Percentiles rank a stretch among this genome's conserved stretches.
These are phyloP conservation scores for Plasmodiophora brassicae DNA, from an alignment of 208 protist genomes.

Conservation along the genomic window DNA sequence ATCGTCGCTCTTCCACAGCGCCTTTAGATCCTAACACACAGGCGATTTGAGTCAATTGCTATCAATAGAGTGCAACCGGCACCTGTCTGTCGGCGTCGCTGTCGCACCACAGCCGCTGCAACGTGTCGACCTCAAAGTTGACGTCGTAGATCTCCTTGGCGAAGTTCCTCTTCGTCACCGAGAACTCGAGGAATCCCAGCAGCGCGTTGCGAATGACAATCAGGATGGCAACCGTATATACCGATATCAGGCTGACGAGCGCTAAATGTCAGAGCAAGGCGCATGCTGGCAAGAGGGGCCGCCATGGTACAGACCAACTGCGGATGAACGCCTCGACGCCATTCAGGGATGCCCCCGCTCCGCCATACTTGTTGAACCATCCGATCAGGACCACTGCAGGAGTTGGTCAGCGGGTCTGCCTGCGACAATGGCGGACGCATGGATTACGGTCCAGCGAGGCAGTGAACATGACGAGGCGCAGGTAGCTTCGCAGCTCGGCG, in stretches of 20 bases:
- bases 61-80: no score
- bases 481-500: background rate
- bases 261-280: no score
- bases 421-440: background rate
- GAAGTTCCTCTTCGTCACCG: background rate
- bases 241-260: background rate
- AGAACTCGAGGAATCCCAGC: background rate
- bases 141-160: background rate
- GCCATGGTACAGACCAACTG: no score
- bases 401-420: background rate
- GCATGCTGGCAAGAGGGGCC: no score
- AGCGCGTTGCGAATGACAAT: background rate
- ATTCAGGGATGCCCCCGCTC: background rate
- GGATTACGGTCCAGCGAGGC: background rate
- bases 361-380: slow-evolving; percentile 18
- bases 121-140: background rate
- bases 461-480: background rate
- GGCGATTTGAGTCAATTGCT: no score
- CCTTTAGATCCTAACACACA: background rate
- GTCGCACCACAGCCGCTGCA: background rate
- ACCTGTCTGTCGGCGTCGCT: background rate
- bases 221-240: background rate
- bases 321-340: background rate
- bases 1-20: background rate
- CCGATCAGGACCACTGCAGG: background rate